Conservation (phyloP, 1,139 yeast genomes). For the Sugiyamaella sp. region DNA sequence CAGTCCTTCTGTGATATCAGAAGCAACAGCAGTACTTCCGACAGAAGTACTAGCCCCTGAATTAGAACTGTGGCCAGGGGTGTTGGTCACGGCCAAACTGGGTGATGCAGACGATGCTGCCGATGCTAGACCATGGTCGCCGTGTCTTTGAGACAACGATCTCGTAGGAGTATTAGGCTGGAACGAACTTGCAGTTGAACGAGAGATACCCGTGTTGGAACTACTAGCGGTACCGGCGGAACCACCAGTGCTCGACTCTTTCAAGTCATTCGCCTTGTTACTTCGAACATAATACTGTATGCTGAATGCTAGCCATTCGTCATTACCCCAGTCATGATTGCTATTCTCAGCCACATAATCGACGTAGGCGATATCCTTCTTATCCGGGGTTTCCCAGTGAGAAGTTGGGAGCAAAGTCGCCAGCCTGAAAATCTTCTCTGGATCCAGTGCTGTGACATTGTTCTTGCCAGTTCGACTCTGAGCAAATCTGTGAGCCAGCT, state of each 20-base stretch:
- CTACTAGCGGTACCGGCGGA: slow-evolving; percentile 14
- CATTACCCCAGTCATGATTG: slow-evolving; percentile 29
- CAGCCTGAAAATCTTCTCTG: slow-evolving; percentile 36
- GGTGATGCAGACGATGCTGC: slow-evolving; percentile 1
- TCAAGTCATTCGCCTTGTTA: not conserved
- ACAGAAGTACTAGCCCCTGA: slow-evolving; percentile 1
- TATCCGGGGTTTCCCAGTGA: slow-evolving; percentile 32
- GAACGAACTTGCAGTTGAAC: slow-evolving; percentile 14
- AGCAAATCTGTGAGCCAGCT: slow-evolving; percentile 60
- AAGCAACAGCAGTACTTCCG: not conserved
- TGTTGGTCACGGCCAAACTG: not conserved
- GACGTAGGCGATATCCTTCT: slow-evolving; percentile 32
- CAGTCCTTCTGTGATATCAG: slow-evolving; percentile 33
- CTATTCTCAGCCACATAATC: slow-evolving; percentile 34
- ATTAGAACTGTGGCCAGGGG: not conserved
- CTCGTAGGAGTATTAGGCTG: slow-evolving; percentile 15
- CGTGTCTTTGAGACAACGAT: slow-evolving; percentile 3
- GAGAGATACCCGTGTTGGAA: slow-evolving; percentile 7
- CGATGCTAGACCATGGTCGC: slow-evolving; percentile 14
- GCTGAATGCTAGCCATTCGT: slow-evolving; percentile 34
- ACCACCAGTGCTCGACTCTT: not conserved
- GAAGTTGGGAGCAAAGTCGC: slow-evolving; percentile 39
- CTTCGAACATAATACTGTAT: slow-evolving; percentile 37
- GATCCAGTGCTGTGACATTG: slow-evolving; percentile 40
- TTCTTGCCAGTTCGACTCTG: slow-evolving; percentile 50